A percentile compares a stretch with the other conserved stretches of the same genome.
Conservation (phyloP, 2,329 filamentous ascomycete genomes). For the Metarhizium rileyi region DNA sequence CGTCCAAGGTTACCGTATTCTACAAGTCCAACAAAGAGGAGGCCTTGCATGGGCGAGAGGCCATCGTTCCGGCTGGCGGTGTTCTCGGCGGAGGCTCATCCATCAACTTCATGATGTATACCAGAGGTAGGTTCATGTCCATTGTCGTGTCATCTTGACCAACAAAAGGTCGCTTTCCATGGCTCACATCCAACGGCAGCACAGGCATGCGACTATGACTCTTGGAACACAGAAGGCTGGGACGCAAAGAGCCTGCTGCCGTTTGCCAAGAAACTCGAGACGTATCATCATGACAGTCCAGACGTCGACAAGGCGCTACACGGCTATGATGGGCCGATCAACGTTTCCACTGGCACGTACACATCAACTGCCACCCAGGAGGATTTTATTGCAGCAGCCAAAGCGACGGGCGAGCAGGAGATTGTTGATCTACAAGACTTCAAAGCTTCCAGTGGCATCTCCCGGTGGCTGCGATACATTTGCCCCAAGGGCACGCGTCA, state of each 20-base stretch:
- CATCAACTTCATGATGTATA: constrained; percentile 24
- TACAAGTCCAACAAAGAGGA: constrained; percentile 15
- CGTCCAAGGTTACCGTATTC: constrained; percentile 12
- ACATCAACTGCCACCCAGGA: constrained; percentile 28
- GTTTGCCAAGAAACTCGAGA: constrained; percentile 38
- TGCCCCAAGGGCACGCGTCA: constrained; percentile 41
- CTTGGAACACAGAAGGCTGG: constrained; percentile 26
- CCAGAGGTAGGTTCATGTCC: constrained; percentile 10
- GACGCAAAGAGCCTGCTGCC: constrained; percentile 20
- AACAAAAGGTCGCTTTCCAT: no score
- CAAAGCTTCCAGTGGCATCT: constrained; percentile 24
- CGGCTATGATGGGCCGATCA: constrained; percentile 44
- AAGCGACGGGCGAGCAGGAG: constrained; percentile 33
- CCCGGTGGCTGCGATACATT: constrained; percentile 31
- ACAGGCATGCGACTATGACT: constrained; percentile 22
- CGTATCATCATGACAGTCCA: constrained; percentile 31
- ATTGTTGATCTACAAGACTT: constrained; percentile 45
- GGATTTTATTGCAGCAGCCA: constrained; percentile 39
- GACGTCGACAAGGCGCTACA: constrained; percentile 33
- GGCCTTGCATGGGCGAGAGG: constrained; percentile 14
- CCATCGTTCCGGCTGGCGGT: constrained; percentile 16
- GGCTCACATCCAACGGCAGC: constrained; percentile 10
- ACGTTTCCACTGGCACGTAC: constrained; percentile 42
- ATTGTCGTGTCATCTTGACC: no score
- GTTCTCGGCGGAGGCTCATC: constrained; percentile 23